phyloP scores from a whole-genome alignment of 768 basidiomycete genomes.

The Piloderma croceum region DNA sequence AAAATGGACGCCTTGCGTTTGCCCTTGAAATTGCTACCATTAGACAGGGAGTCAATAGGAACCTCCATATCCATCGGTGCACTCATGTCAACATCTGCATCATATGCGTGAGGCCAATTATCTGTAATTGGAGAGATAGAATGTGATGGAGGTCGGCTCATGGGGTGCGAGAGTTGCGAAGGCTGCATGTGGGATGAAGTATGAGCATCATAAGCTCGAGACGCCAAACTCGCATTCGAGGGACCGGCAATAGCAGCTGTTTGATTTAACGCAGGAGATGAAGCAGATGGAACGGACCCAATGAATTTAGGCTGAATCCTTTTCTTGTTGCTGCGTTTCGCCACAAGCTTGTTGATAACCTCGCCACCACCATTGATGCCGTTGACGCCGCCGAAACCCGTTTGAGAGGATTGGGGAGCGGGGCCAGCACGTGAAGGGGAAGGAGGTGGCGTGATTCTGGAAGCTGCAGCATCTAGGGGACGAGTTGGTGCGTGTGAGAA shows the following conservation, averaged over 20 bases:
- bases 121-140: slow-evolving; percentile 44
- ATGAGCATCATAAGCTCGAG: no score
- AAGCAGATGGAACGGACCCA: slow-evolving; percentile 33
- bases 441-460: slow-evolving; percentile 43
- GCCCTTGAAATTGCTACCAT: slow-evolving; percentile 29
- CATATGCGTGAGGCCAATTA: slow-evolving; percentile 43
- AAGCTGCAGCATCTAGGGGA: slow-evolving; percentile 5
- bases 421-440: slow-evolving; percentile 38
- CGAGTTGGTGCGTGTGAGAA: slow-evolving; percentile 49
- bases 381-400: slow-evolving; percentile 34
- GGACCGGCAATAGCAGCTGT: not conserved
- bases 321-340: slow-evolving; percentile 69
- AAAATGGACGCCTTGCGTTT: slow-evolving; percentile 47
- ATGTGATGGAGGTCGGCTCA: slow-evolving; percentile 17
- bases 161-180: not conserved
- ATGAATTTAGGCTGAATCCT: slow-evolving; percentile 47
- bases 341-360: slow-evolving; percentile 66
- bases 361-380: slow-evolving; percentile 44
- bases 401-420: slow-evolving; percentile 16
- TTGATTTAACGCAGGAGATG: not conserved
- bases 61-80: slow-evolving; percentile 52
- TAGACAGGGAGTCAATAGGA: slow-evolving; percentile 31
- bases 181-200: no score
- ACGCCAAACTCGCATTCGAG: not conserved
- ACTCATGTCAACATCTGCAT: slow-evolving; percentile 50